phyloP scores from a whole-genome alignment of 495 filamentous ascomycete genomes.

The Podospora comata region DNA sequence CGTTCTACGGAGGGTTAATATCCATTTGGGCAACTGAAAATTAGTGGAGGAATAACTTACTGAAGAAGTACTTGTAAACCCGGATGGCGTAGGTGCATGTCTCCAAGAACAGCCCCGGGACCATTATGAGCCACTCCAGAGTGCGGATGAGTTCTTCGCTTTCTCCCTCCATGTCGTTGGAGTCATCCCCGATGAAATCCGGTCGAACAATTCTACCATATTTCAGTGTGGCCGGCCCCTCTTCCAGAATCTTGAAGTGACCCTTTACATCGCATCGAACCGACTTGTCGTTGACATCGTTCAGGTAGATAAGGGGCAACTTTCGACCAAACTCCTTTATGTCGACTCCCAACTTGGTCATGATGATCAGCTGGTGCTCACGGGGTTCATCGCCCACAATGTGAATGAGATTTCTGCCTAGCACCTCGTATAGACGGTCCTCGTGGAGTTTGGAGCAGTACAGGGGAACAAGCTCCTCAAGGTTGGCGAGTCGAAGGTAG shows the following conservation, averaged over 20 bases:
- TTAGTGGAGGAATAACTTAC: conserved; percentile 46
- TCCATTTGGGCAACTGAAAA: conserved; percentile 19
- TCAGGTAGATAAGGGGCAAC: conserved; percentile 56
- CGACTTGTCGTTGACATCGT: conserved; percentile 35
- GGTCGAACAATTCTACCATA: conserved; percentile 52
- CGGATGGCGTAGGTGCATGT: conserved; percentile 64
- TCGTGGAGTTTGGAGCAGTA: conserved; percentile 76
- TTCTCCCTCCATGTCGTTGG: conserved; percentile 46
- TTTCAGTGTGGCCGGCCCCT: conserved; percentile 41
- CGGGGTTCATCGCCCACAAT: conserved; percentile 45
- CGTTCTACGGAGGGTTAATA: conserved; percentile 40
- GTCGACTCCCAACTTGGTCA: conserved; percentile 53
- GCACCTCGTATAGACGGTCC: conserved; percentile 43
- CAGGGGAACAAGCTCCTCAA: conserved; percentile 73
- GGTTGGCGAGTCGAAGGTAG: conserved; percentile 63
- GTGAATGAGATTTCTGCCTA: conserved; percentile 57
- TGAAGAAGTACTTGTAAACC: conserved; percentile 69
- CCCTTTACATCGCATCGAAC: conserved; percentile 33
- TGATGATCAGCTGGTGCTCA: conserved; percentile 59
- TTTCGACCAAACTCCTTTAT: conserved; percentile 46
- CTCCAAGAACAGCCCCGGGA: conserved; percentile 66
- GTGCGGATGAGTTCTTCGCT: conserved; percentile 74
- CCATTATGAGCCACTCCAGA: conserved; percentile 78
- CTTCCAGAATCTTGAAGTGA: conserved; percentile 50
- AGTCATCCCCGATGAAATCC: conserved; percentile 62